Conservation (phyloP, 208 protist genomes). For the Leishmania major region DNA sequence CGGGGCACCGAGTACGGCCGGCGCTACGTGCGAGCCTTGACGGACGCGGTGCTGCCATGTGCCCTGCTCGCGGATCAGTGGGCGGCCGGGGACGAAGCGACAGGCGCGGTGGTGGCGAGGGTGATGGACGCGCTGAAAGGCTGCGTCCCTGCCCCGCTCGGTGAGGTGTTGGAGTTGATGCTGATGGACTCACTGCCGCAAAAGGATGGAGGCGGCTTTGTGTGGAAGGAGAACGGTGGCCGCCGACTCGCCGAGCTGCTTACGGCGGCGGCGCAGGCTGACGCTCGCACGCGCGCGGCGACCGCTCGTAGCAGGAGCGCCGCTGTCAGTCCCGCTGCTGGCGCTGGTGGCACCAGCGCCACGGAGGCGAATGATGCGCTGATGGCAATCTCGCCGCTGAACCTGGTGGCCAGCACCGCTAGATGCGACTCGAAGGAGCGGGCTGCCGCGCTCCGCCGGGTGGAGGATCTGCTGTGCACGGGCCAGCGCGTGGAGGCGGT, state of each 20-base stretch:
- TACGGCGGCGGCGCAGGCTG: conserved; percentile 19
- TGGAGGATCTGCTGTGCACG: conserved; percentile 63
- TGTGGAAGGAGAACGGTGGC: conserved; percentile 56
- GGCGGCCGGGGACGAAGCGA: conserved; percentile 1
- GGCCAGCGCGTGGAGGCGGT: conserved; percentile 75
- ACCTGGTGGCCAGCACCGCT: background rate
- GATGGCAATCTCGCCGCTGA: conserved; percentile 18
- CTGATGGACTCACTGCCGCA: conserved; percentile 47
- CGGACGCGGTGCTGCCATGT: conserved; percentile 25
- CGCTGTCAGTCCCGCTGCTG: background rate
- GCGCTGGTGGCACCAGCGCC: background rate
- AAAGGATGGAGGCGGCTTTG: conserved; percentile 26
- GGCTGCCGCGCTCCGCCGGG: conserved; percentile 32
- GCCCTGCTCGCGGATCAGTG: conserved; percentile 26
- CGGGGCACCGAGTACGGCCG: conserved; percentile 37
- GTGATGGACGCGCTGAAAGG: conserved; percentile 23
- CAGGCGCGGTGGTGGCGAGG: conserved; percentile 14
- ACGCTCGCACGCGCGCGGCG: conserved; percentile 7
- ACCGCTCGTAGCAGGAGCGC: conserved; percentile 5
- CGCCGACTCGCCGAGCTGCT: conserved; percentile 53
- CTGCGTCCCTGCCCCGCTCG: conserved; percentile 26
- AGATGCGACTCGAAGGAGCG: conserved; percentile 14
- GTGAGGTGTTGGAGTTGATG: conserved; percentile 42
- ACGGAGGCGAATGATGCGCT: background rate
- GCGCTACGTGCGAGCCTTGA: conserved; percentile 26